Evolutionary conservation across 2,329 filamentous ascomycete genomes (phyloP).

Genomic region (Aureobasidium sp.): DNA sequence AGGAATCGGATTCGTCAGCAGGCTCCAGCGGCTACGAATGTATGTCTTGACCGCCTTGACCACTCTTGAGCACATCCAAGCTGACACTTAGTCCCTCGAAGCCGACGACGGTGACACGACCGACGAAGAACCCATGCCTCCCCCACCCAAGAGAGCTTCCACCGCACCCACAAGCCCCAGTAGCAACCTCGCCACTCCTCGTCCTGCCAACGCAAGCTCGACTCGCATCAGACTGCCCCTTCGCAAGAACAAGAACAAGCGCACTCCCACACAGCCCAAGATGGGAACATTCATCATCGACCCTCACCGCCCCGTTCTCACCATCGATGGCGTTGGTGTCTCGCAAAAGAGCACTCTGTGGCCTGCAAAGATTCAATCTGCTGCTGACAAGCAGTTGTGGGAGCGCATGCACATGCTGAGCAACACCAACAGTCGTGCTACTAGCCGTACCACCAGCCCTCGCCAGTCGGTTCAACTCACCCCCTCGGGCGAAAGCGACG

Average conservation of each 20-base stretch:
- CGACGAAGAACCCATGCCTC: constrained; percentile 23
- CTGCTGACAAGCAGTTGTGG: constrained; percentile 17
- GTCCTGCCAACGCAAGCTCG: neutral
- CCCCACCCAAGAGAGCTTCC: constrained; percentile 12
- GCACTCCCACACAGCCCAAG: constrained; percentile 17
- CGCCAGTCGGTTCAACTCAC: constrained; percentile 21
- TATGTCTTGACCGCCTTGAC: constrained; percentile 22
- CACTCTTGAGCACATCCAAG: constrained; percentile 1
- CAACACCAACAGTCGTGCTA: constrained; percentile 20
- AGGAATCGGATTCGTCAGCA: constrained; percentile 25
- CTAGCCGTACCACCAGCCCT: constrained; percentile 27
- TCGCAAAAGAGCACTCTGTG: constrained; percentile 18
- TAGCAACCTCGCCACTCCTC: constrained; percentile 13
- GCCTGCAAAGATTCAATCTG: constrained; percentile 19
- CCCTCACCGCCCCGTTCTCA: constrained; percentile 19
- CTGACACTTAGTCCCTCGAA: constrained; percentile 22
- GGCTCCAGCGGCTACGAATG: constrained; percentile 27
- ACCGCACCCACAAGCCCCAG: constrained; percentile 7
- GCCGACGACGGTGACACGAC: constrained; percentile 32
- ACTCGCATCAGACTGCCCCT: constrained; percentile 5
- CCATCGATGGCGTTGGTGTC: constrained; percentile 18
- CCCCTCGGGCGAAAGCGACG: constrained; percentile 18
- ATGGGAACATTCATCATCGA: constrained; percentile 26
- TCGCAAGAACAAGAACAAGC: constrained; percentile 16
- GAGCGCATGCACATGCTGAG: constrained; percentile 13